Base-by-base conservation (phyloP, 495 filamentous ascomycete genomes). In the Aspergillus campestris region DNA sequence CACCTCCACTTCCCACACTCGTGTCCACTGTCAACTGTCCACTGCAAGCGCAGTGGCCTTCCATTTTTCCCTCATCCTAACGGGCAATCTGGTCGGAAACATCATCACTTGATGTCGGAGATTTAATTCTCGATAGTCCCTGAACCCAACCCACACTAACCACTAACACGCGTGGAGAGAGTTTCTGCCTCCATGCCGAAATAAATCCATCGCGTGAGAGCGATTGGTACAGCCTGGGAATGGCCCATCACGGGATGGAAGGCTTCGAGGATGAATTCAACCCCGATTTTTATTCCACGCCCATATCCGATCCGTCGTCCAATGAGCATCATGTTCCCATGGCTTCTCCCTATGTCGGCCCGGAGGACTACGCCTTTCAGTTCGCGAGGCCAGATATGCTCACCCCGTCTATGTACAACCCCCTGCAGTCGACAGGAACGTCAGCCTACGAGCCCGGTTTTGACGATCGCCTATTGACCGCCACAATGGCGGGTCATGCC, bases 381-480 rank as follows among this genome's bases (percentile, higher is more conserved):
- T 41, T 45, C 8, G 52, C 48, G 29, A 24, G 15, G 28, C 13
- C 41, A 1, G 46, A 49, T 35, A 3, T 56, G 35, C 34, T 56
- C 18, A 24, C 18, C 18, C 1, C 18, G 18, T 24, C 18, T 1
- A 24, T 24, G 18, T 24, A 24, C 18, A 24, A 24, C 18, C 18
- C 18, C 18, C 18, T 24, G 18, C 18, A 24, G 18, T 24, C 18
- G 18, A 24, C n/a, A 30, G 38, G 9, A 34, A 14, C 28, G 36
- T 44, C 28, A 31, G 30, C 14, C 14, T 28, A 53, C 35, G n/a
- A 37, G 35, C n/a, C 35, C 4, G 18, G 18, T 24, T 24, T 24
- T 24, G 18, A 64, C 64, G 47, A 42, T 64, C 37, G 38, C 59
- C 7, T 69, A 66, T 42, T 60, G 67, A 30, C 31, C 55, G 7